These are phyloP conservation scores for Prunus mira DNA, from an alignment of 306 rosid genomes.

Conservation along the genomic window DNA sequence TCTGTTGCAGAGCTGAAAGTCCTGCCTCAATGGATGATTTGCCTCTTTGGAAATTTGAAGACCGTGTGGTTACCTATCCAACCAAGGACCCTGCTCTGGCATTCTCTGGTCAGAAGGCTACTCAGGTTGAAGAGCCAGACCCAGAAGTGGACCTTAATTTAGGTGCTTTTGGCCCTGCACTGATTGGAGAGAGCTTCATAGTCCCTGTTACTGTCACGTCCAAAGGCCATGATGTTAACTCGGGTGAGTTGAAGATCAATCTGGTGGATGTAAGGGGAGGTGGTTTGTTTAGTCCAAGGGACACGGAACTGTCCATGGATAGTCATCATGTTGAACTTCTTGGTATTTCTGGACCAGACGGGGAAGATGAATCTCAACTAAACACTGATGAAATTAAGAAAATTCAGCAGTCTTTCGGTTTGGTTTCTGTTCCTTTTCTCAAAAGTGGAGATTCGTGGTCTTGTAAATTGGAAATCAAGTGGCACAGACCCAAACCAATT, in stretches of 20 bases:
- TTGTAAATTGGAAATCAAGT: slow-evolving; percentile 88
- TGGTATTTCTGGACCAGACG: slow-evolving; percentile 74
- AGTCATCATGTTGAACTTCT: slow-evolving; percentile 88
- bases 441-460: slow-evolving; percentile 82
- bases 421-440: slow-evolving; percentile 78
- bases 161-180: slow-evolving; percentile 77
- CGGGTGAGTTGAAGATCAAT: slow-evolving; percentile 94
- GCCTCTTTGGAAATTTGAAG: slow-evolving; percentile 82
- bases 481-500: slow-evolving; percentile 87
- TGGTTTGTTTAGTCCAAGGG: slow-evolving; percentile 93
- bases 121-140: slow-evolving; percentile 88
- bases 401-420: slow-evolving; percentile 80
- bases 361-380: slow-evolving; percentile 56
- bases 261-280: slow-evolving; percentile 92
- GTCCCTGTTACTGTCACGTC: slow-evolving; percentile 74
- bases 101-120: slow-evolving; percentile 74
- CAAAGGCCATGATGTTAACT: slow-evolving; percentile 71
- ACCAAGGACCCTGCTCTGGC: slow-evolving; percentile 85
- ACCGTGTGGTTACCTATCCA: slow-evolving; percentile 56
- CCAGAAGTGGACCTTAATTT: slow-evolving; percentile 77
- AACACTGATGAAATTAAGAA: slow-evolving; percentile 61
- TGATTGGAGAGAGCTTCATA: slow-evolving; percentile 81
- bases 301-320: slow-evolving; percentile 52
- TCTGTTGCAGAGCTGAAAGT: slow-evolving; percentile 95
- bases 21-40: slow-evolving; percentile 88